phyloP scores from a whole-genome alignment of 768 basidiomycete genomes.

The Porphyrellus cyaneotinctus region DNA sequence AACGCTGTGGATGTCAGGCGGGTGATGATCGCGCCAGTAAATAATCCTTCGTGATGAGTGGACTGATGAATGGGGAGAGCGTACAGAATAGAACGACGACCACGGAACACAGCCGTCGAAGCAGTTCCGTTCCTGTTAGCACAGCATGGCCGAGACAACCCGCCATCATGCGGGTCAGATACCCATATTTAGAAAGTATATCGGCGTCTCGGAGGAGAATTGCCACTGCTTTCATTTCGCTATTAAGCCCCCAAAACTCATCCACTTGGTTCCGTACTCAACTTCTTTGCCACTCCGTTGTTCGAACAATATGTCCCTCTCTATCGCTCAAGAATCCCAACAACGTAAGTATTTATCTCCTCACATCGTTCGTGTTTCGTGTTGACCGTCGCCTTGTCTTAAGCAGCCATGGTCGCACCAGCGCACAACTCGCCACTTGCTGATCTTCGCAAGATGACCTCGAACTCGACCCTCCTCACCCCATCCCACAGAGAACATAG shows the following conservation, averaged over 20 bases:
- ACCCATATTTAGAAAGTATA: not conserved
- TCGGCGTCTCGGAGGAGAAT: conserved; percentile 1
- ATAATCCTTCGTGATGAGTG: too few relatives aligned
- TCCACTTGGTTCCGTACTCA: conserved; percentile 14
- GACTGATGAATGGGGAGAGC: not conserved
- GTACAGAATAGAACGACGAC: not conserved
- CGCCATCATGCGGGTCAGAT: too few relatives aligned
- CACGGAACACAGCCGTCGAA: not conserved
- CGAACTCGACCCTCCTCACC: conserved; percentile 41
- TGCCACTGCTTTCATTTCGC: conserved; percentile 20
- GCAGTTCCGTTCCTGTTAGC: not conserved
- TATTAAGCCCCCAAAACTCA: conserved; percentile 14
- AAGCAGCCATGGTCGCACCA: conserved; percentile 14
- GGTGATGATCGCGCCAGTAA: too few relatives aligned
- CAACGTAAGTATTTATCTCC: conserved; percentile 14
- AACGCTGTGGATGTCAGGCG: not conserved
- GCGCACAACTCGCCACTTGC: conserved; percentile 32
- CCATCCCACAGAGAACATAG: conserved; percentile 37
- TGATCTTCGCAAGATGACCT: conserved; percentile 57
- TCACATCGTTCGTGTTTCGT: not conserved
- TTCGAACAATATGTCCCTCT: conserved; percentile 13
- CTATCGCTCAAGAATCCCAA: conserved; percentile 15
- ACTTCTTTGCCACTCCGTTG: not conserved
- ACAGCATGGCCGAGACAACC: too few relatives aligned
- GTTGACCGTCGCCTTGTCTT: not conserved